phyloP scores from a whole-genome alignment of 2,329 filamentous ascomycete genomes.

The Sclerotinia sclerotiorum region DNA sequence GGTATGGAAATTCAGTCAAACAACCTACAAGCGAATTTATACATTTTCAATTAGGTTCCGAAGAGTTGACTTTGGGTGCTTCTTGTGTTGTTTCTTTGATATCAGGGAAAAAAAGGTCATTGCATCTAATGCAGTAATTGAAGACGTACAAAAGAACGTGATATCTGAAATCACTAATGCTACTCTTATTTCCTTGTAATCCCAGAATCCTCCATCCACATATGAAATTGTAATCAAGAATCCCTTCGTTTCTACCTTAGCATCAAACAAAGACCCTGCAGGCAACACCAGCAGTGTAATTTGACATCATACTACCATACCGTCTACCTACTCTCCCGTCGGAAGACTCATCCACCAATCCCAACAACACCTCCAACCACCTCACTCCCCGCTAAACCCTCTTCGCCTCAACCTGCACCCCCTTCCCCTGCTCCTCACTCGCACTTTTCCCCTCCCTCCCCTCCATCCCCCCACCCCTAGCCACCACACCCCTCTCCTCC shows the following conservation, averaged over 20 bases:
- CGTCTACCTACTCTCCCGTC: background rate
- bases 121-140: background rate
- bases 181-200: background rate
- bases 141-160: background rate
- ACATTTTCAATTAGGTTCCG: background rate
- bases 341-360: background rate
- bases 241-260: background rate
- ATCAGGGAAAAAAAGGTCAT: background rate
- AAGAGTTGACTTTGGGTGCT: background rate
- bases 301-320: background rate
- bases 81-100: background rate
- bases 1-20: background rate
- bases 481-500: too few species aligned
- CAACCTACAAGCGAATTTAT: background rate
- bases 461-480: too few species aligned
- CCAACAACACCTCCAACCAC: background rate
- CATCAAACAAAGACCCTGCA: background rate
- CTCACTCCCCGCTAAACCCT: background rate
- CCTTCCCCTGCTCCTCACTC: background rate
- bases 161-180: background rate
- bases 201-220: background rate
- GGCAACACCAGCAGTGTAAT: background rate
- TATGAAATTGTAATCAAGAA: background rate
- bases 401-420: slow-evolving; percentile 7
- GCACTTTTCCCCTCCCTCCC: background rate